A percentile compares a stretch with the other conserved stretches of the same genome.
Evolutionary conservation across 2,329 filamentous ascomycete species (phyloP).

Genomic region (Magnaporthales sp.): DNA sequence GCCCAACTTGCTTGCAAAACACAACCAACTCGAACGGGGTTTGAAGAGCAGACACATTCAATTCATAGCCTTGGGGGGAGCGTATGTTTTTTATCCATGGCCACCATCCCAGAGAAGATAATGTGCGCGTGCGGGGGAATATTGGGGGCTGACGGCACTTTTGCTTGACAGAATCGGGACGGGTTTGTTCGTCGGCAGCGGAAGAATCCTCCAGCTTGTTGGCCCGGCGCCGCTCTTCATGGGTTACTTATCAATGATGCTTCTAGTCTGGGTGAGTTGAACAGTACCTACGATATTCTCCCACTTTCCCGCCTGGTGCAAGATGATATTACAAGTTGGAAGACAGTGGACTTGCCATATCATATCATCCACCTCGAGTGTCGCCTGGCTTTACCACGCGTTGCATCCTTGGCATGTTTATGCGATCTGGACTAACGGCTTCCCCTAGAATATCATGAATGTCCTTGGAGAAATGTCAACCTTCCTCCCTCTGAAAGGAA

Average conservation of each 20-base stretch:
- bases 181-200: conserved; percentile 19
- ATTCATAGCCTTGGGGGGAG: conserved; percentile 24
- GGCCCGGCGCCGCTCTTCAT: conserved; percentile 63
- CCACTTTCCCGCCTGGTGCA: not conserved
- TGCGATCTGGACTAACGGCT: not conserved
- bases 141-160: not conserved
- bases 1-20: conserved; percentile 18
- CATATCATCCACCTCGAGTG: not conserved
- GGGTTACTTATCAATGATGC: conserved; percentile 52
- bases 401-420: conserved; percentile 29
- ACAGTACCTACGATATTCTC: not conserved
- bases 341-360: not conserved
- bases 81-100: conserved; percentile 1
- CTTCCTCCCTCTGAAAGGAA: conserved; percentile 45
- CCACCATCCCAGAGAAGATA: not conserved
- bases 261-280: conserved; percentile 32
- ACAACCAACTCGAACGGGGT: conserved; percentile 22
- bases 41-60: conserved; percentile 24
- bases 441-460: conserved; percentile 35
- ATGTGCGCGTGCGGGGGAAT: not conserved
- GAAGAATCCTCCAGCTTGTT: conserved; percentile 19
- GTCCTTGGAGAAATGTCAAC: conserved; percentile 45
- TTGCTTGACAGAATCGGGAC: conserved; percentile 16
- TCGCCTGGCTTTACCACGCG: conserved; percentile 12
- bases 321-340: not conserved